phyloP scores from a whole-genome alignment of 345 rosid genomes.

The Lenwebbia sp. region DNA sequence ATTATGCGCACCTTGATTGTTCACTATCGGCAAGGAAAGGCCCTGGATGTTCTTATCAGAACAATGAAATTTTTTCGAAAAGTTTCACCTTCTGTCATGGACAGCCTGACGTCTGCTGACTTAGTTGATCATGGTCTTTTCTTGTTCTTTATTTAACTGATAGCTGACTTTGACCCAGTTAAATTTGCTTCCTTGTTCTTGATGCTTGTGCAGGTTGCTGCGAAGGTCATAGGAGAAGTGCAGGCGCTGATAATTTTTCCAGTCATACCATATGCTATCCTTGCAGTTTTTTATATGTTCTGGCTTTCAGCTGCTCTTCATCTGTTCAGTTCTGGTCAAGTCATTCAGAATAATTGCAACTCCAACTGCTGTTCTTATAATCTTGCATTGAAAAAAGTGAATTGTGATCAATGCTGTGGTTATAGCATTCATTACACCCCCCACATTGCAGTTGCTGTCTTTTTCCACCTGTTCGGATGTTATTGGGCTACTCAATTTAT shows the following conservation, averaged over 20 bases:
- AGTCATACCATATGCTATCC: slow-evolving; percentile 58
- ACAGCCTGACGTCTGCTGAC: neutral
- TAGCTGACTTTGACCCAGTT: neutral
- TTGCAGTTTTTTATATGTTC: slow-evolving; percentile 88
- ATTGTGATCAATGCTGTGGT: slow-evolving; percentile 91
- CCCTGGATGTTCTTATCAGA: neutral
- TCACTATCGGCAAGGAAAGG: neutral
- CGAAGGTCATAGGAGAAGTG: slow-evolving; percentile 97
- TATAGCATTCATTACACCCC: slow-evolving; percentile 87
- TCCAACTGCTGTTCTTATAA: slow-evolving; percentile 87
- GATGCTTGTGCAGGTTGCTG: slow-evolving; percentile 63
- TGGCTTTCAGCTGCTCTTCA: slow-evolving; percentile 88
- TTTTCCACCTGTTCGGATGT: slow-evolving; percentile 93
- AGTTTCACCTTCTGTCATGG: neutral
- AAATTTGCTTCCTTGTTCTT: neutral
- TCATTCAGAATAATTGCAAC: slow-evolving; percentile 72
- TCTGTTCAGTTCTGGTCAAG: slow-evolving; percentile 85
- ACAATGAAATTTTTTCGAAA: neutral
- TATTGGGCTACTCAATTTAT: slow-evolving; percentile 96
- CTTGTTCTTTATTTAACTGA: neutral
- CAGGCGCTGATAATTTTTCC: slow-evolving; percentile 91
- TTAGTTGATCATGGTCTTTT: neutral
- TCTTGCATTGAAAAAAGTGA: slow-evolving; percentile 60
- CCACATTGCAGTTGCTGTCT: slow-evolving; percentile 73
- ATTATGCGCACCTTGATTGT: no score